A percentile compares a stretch with the other conserved stretches of the same genome.
These are phyloP conservation scores for Urtica urens DNA, from an alignment of 306 rosid genomes.

Conservation along the genomic window DNA sequence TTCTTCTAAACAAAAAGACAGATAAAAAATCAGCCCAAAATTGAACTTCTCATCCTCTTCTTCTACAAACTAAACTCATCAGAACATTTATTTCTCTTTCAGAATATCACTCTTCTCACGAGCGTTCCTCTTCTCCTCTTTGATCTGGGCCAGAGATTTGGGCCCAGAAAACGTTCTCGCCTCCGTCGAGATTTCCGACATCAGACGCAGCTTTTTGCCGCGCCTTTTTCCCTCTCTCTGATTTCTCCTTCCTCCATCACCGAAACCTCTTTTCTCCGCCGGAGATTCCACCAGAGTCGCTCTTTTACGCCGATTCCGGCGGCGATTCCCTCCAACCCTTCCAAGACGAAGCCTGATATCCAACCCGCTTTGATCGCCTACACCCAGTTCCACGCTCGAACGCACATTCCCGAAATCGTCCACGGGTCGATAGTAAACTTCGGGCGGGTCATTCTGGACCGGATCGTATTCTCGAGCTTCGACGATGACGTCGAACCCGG, in stretches of 20 bases:
- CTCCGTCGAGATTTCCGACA: constrained; percentile 27
- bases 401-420: constrained; percentile 20
- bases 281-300: constrained; percentile 21
- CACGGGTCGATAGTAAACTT: constrained; percentile 20
- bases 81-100: too few species aligned
- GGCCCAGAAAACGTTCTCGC: constrained; percentile 49
- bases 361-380: constrained; percentile 19
- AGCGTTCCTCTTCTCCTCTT: constrained; percentile 41
- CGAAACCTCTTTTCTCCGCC: constrained; percentile 22
- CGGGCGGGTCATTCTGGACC: too few species aligned
- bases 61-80: too few species aligned
- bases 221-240: constrained; percentile 27
- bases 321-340: constrained; percentile 25
- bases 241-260: constrained; percentile 25
- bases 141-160: constrained; percentile 60
- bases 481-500: constrained; percentile 88
- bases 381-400: constrained; percentile 34
- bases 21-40: too few species aligned
- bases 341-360: constrained; percentile 61
- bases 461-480: constrained; percentile 40
- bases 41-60: too few species aligned
- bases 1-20: too few species aligned
- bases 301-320: constrained; percentile 25
- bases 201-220: constrained; percentile 20
- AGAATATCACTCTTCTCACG: constrained; percentile 23